Percentiles rank a stretch among this genome's conserved stretches.
These are phyloP conservation scores for Yarrowia bubula DNA, from an alignment of 805 yeast species.

Conservation along the genomic window DNA sequence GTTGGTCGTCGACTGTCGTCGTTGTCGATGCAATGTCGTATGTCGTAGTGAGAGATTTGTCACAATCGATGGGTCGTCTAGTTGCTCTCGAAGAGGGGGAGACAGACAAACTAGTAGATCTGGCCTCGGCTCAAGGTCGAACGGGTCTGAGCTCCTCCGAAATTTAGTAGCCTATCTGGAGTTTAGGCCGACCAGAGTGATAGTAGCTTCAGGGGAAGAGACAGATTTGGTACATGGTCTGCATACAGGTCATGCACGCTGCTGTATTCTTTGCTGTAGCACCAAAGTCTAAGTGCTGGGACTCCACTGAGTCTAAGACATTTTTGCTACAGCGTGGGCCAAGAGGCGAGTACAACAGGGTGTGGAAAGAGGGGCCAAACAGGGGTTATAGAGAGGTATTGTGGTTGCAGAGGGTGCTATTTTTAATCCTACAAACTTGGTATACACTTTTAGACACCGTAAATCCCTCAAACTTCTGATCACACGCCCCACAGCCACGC, in stretches of 20 bases:
- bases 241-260: constrained; percentile 8
- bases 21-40: too few relatives aligned
- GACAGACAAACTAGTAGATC: too few relatives aligned
- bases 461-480: not conserved
- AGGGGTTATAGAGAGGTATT: too few relatives aligned
- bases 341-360: too few relatives aligned
- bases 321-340: not conserved
- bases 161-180: not conserved
- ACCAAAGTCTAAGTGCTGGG: not conserved
- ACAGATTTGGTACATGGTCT: not conserved
- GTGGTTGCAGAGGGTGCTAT: too few relatives aligned
- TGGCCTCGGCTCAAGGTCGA: too few relatives aligned
- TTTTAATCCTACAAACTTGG: too few relatives aligned
- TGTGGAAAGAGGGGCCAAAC: too few relatives aligned
- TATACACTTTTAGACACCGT: too few relatives aligned
- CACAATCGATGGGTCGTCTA: not conserved
- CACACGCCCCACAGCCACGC: not conserved
- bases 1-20: too few relatives aligned
- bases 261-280: constrained; percentile 2
- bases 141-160: not conserved
- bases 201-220: constrained; percentile 18
- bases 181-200: not conserved
- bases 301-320: not conserved
- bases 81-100: not conserved
- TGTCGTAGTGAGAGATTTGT: not conserved